Percentiles rank a stretch among this genome's conserved stretches.
These are phyloP conservation scores for Phytophthora nicotianae DNA, from an alignment of 352 stramenopile genomes.

Conservation along the genomic window DNA sequence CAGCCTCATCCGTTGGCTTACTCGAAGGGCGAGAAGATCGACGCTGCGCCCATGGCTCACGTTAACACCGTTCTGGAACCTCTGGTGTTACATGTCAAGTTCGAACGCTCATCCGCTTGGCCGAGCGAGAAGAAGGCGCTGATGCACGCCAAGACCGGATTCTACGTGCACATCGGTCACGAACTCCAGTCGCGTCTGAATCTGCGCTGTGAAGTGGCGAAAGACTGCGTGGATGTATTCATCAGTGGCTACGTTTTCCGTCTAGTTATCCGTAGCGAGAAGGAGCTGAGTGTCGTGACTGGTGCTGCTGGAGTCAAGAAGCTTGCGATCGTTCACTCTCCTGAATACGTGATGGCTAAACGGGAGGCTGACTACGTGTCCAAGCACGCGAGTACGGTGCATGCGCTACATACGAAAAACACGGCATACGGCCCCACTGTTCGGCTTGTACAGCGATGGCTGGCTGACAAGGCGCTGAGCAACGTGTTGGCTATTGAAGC, in stretches of 20 bases:
- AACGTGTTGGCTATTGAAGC: constrained; percentile 73
- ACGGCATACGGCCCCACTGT: constrained; percentile 79
- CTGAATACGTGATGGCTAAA: constrained; percentile 66
- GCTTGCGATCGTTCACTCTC: constrained; percentile 62
- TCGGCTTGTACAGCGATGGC: constrained; percentile 81
- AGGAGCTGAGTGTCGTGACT: constrained; percentile 69
- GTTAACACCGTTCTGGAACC: constrained; percentile 82
- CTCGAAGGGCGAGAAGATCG: constrained; percentile 72
- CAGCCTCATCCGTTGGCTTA: constrained; percentile 87
- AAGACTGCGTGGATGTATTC: constrained; percentile 83
- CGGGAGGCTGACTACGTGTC: constrained; percentile 64
- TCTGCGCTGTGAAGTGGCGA: constrained; percentile 74
- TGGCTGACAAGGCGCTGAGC: constrained; percentile 80
- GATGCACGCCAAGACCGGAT: constrained; percentile 84
- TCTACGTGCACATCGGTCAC: constrained; percentile 89
- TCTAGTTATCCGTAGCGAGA: constrained; percentile 80
- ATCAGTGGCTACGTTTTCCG: constrained; percentile 85
- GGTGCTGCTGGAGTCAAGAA: constrained; percentile 62
- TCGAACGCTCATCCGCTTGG: constrained; percentile 88
- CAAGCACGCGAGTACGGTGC: constrained; percentile 73
- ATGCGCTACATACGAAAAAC: constrained; percentile 82
- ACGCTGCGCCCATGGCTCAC: constrained; percentile 53
- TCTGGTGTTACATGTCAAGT: constrained; percentile 73
- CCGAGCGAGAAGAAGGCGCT: constrained; percentile 82
- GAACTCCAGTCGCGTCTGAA: constrained; percentile 69